Evolutionary conservation across 148 eudicot genomes (phyloP), one percentile per base, ranked within the genome.

Genomic region (Camellia japonica): DNA sequence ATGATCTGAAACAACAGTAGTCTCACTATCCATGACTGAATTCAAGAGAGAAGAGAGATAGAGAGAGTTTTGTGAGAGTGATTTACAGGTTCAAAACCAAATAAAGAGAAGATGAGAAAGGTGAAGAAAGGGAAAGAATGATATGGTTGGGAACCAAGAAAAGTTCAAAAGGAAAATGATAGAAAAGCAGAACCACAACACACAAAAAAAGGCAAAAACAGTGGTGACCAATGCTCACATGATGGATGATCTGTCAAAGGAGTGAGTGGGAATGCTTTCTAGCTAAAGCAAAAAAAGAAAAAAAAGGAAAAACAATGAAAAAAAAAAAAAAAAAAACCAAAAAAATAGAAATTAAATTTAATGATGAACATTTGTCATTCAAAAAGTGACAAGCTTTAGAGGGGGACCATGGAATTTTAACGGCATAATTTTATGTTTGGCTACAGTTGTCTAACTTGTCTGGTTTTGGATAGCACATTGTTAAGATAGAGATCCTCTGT

Each of bases 401-500:
- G 52, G 66, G 83, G 82, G 84, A 44, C 87, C 85, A 80, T 68
- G 70, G 9, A 30, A 30, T 73, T 77, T 80, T 80, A 81, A 81
- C 67, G 84, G 83, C 74, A 75, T 70, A 20, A 73, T 58, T 73
- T 9, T 63, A 8, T 6, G 64, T 6, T 85, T 76, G 83, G 76
- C 18, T 67, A 86, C 86, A 86, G 63, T 89, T 89, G 91, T 78
- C 89, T 78, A 72, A 38, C 44, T 77, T 86, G 88, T 78, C 82
- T 70, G 67, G 13, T 74, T 74, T 7, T 54, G 76, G 73, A 68
- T 87, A 87, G 80, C 87, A 80, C 81, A 84, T 20, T 18, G 54
- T 47, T 44, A 19, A 3, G 68, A 18, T 74, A 3, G n/a, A 16
- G 67, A 64, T 59, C 52, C 55, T 9, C 46, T 62, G 38, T n/a